Evolutionary conservation across 192 early-diverging fungal genomes (phyloP).

Genomic region (Dispira parvispora): DNA sequence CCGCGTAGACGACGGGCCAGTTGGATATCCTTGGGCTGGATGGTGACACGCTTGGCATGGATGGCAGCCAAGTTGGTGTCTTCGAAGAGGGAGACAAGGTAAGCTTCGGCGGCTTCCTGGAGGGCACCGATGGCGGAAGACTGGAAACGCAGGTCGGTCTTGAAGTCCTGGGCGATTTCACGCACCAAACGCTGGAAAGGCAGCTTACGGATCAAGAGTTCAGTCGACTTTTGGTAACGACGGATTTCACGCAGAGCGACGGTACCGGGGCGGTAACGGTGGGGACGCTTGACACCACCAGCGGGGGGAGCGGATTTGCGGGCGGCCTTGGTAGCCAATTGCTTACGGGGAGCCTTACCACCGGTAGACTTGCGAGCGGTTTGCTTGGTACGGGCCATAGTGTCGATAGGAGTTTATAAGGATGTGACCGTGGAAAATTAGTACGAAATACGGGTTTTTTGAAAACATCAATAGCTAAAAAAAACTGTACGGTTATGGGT

Average conservation of each 20-base stretch:
- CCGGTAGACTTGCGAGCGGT: slow-evolving; percentile 98
- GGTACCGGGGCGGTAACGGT: slow-evolving; percentile 77
- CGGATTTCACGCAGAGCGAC: slow-evolving; percentile 86
- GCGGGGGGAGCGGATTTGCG: slow-evolving; percentile 86
- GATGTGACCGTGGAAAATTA: too few species aligned
- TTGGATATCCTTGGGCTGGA: slow-evolving; percentile 99
- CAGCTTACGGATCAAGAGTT: slow-evolving; percentile 68
- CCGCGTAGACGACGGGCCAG: slow-evolving; percentile 90
- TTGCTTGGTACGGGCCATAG: slow-evolving; percentile 71
- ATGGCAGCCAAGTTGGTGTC: slow-evolving; percentile 83
- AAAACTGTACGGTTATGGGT: too few species aligned
- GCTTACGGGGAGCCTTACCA: slow-evolving; percentile 98
- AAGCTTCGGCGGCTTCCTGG: slow-evolving; percentile 83
- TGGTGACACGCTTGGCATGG: slow-evolving; percentile 99
- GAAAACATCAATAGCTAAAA: too few species aligned
- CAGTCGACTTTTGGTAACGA: slow-evolving; percentile 91
- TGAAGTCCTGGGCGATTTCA: slow-evolving; percentile 94
- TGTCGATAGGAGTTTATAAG: neutral
- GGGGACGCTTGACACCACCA: slow-evolving; percentile 89
- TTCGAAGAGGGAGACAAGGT: slow-evolving; percentile 63
- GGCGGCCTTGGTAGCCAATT: slow-evolving; percentile 88
- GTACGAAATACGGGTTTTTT: too few species aligned
- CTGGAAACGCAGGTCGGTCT: slow-evolving; percentile 86
- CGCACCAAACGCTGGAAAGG: slow-evolving; percentile 93
- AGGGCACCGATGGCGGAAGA: slow-evolving; percentile 84